Base-by-base conservation (phyloP, 2,329 filamentous ascomycete species). In the Aureobasidium sp. region DNA sequence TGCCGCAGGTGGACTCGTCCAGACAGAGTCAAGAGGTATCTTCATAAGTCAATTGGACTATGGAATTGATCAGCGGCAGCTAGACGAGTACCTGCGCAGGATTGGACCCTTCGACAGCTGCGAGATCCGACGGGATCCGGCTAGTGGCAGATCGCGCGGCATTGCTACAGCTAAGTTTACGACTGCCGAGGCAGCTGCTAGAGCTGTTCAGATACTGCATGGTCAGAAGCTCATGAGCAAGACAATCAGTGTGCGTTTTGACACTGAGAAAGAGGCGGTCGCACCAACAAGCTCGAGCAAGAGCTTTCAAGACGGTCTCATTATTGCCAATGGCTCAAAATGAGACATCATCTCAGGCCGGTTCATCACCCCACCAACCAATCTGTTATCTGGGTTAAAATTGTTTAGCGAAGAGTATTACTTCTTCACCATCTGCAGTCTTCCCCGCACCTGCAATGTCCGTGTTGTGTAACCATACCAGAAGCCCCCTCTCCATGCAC, bases 271-370 rank as follows among this genome's bases (percentile, higher is more conserved):
- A 27, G 55, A 66, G 23, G 27, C 63, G 9, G 63, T 65, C 4
- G 7, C 31, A 42, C 18, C 53, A 20, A 15, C 31, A 6, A 56
- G 36, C 38, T 42, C 53, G 11, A 27, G 27, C 62, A 56, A 55
- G 23, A 45, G 7, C 38, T 29, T 13, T 13, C 23, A 27, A 10
- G 53, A 29, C 5, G 54, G 54, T 20, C 63, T 55, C 29, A 65
- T 59, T 43, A 59, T 65, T n/a, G 63, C 63, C 36, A 65, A 65
- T 43, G 63, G 63, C 13, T 65, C 63, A 9, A 27, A 61, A 31
- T 61, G 45, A 61, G 23, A 59, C 42, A 59, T 33, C 23, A 4
- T n/a, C 40, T 23, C n/a, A 6, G 33, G 8, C 48, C 25, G 20
- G n/a, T 4, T 13, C 7, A 36, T 7, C 13, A 51, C 8, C 10